Percentiles rank a stretch among this genome's conserved stretches.
Evolutionary conservation across 169 alveolate species (phyloP).

Genomic region (Perkinsus chesapeaki): DNA sequence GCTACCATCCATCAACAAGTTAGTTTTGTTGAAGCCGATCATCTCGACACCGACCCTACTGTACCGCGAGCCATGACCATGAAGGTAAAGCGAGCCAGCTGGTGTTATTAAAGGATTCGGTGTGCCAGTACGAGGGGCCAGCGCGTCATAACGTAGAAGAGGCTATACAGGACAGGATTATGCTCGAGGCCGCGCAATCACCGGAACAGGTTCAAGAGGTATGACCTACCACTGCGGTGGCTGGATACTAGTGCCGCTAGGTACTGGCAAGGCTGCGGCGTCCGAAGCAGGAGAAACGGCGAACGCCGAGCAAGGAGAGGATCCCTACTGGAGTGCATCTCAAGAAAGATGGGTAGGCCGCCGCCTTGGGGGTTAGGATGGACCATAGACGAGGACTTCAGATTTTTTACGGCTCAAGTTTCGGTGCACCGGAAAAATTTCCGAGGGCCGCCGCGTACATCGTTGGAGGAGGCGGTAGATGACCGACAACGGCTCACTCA

Average conservation of each 20-base stretch:
- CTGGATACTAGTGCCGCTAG: neutral
- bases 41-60: neutral
- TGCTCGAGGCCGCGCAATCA: neutral
- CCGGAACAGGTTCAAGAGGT: neutral
- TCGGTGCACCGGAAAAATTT: neutral
- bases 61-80: neutral
- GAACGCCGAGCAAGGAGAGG: neutral
- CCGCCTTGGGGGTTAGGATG: neutral
- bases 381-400: neutral
- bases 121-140: neutral
- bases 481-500: neutral
- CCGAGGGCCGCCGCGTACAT: neutral
- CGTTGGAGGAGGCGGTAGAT: neutral
- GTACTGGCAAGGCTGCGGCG: neutral
- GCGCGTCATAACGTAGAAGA: neutral
- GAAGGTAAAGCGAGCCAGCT: neutral
- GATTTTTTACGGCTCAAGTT: neutral
- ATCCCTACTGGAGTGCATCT: neutral
- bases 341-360: neutral
- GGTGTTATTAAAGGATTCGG: neutral
- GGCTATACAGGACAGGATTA: neutral
- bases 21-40: neutral
- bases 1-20: neutral
- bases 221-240: neutral
- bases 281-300: neutral